These are phyloP conservation scores for Jatropha podagrica DNA, from an alignment of 441 rosid genomes.

Conservation along the genomic window DNA sequence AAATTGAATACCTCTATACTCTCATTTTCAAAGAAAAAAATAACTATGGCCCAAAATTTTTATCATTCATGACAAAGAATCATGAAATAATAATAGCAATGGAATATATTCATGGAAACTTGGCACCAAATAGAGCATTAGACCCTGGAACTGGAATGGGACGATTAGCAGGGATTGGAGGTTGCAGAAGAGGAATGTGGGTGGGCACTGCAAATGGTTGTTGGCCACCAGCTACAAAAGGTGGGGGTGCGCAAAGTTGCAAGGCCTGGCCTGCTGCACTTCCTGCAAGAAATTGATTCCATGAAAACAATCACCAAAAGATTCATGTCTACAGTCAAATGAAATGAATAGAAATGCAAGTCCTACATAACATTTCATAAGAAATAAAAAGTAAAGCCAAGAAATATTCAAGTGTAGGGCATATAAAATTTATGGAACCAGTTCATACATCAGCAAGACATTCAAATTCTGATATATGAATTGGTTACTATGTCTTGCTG, in stretches of 20 bases:
- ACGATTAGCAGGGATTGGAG: constrained; percentile 46
- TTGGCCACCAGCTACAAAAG: constrained; percentile 46
- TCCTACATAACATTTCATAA: neutral
- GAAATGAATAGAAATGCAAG: neutral
- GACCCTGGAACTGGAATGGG: constrained; percentile 48
- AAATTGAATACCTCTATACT: constrained; percentile 3
- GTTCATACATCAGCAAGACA: neutral
- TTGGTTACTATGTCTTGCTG: too few species aligned
- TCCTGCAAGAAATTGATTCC: constrained; percentile 32
- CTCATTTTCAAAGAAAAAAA: constrained; percentile 13
- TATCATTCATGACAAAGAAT: constrained; percentile 22
- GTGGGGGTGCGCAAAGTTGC: constrained; percentile 49
- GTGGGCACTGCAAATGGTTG: constrained; percentile 47
- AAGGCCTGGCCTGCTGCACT: constrained; percentile 50
- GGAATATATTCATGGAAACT: constrained; percentile 44
- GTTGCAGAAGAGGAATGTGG: constrained; percentile 55
- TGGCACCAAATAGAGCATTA: constrained; percentile 45
- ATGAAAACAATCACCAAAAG: neutral
- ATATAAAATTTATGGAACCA: neutral
- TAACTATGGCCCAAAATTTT: constrained; percentile 37
- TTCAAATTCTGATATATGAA: neutral
- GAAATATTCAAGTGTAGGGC: neutral
- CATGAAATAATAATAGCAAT: neutral
- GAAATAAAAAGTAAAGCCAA: neutral
- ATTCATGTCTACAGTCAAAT: neutral